Percentiles rank a stretch among this genome's conserved stretches.
phyloP scores from a whole-genome alignment of 345 rosid species.

The Citrus cavaleriei region DNA sequence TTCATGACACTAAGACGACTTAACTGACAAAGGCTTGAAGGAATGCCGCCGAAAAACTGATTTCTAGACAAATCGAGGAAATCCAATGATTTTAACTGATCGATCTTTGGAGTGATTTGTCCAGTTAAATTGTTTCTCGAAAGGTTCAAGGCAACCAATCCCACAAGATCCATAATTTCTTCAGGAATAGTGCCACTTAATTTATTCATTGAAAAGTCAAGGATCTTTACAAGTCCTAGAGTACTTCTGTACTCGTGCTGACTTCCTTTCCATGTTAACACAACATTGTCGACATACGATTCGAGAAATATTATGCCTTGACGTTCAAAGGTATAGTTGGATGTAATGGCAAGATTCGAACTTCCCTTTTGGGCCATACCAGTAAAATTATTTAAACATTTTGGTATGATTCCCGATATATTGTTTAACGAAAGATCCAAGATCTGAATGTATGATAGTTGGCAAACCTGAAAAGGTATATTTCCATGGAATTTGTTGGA shows the following conservation, averaged over 20 bases:
- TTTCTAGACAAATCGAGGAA: conserved; percentile 34
- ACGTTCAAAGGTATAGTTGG: too few relatives aligned
- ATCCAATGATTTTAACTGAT: conserved; percentile 20
- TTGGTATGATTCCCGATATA: too few relatives aligned
- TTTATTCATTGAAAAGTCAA: conserved; percentile 20
- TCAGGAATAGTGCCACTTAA: conserved; percentile 32
- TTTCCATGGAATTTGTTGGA: too few relatives aligned
- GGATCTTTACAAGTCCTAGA: background rate
- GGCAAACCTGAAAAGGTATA: too few relatives aligned
- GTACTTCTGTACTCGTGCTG: background rate
- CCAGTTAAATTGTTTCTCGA: background rate
- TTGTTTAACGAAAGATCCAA: too few relatives aligned
- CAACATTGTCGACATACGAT: too few relatives aligned
- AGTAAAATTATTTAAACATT: too few relatives aligned
- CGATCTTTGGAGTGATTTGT: conserved; percentile 20
- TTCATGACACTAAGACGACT: conserved; percentile 7
- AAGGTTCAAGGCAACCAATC: conserved; percentile 3
- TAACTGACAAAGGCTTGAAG: conserved; percentile 5
- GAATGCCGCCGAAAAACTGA: conserved; percentile 26
- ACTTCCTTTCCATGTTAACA: conserved; percentile 2
- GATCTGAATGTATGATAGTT: too few relatives aligned
- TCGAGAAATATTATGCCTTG: too few relatives aligned
- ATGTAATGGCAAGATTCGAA: too few relatives aligned
- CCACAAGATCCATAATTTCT: conserved; percentile 17
- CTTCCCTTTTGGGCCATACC: too few relatives aligned